Evolutionary conservation across 441 rosid species (phyloP), one percentile per base, ranked within the genome.

Genomic region (Melastoma candidum): DNA sequence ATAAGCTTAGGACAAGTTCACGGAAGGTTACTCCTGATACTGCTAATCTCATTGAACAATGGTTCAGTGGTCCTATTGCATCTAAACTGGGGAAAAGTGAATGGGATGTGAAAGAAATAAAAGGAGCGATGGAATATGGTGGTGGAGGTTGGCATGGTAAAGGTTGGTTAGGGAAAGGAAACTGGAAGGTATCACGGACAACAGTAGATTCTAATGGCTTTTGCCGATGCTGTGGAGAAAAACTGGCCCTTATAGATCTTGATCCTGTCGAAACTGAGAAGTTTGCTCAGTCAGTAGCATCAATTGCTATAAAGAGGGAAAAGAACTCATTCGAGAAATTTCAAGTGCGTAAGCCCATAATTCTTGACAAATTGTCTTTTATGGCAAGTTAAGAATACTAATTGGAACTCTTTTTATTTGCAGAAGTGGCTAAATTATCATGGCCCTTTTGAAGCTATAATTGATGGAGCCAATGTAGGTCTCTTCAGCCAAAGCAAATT

Each of bases 141-240:
- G 92, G 87, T 46, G 92, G 87, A 61, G 87, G 92, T 26, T 81
- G 85, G 80, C 92, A 81, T 55, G 85, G 85, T 51, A 71, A 63
- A 26, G 92, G 85, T 49, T 84, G 87, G 92, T 56, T 84, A 49
- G 92, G 87, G n/a, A 75, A 63, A 60, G 85, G 85, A 53, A 75
- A 62, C 63, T 81, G 87, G 92, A 61, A 9, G 4, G 51, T 81
- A 47, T 71, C 77, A 22, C 54, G 6, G 52, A 58, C 87, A 2
- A 11, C 59, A 12, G 44, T 84, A 59, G 77, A 75, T 51, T 52
- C 22, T 46, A 77, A 81, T 71, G 92, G 70, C 47, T 54, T 68
- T 12, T 84, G 92, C 68, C 66, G 60, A 59, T 73, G 76, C 49
- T 81, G 92, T 60, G 79, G 83, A 12, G 74, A 77, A 61, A 77